These are phyloP conservation scores for Friedmanniomyces simplex DNA, from an alignment of 495 filamentous ascomycete genomes.

Conservation along the genomic window DNA sequence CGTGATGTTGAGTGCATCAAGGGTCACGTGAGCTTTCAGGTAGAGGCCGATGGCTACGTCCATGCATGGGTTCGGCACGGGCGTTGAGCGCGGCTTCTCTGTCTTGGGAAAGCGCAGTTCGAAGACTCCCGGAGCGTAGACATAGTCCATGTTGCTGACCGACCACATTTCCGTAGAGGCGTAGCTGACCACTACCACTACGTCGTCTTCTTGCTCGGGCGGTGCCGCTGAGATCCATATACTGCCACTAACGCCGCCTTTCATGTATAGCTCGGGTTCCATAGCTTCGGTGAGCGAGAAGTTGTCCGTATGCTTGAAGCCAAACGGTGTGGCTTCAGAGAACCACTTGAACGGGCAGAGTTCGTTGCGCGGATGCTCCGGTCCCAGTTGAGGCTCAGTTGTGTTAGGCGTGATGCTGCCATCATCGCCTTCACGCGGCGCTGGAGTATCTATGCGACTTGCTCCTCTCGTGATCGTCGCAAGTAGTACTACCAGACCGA, in stretches of 20 bases:
- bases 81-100: neutral
- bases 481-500: neutral
- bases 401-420: neutral
- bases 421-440: neutral
- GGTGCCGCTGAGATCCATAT: neutral
- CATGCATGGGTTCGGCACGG: neutral
- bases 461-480: neutral
- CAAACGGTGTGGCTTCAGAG: neutral
- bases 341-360: neutral
- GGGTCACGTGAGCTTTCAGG: neutral
- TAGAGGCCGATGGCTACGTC: neutral
- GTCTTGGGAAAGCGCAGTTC: neutral
- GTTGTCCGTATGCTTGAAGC: neutral
- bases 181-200: neutral
- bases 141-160: neutral
- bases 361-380: neutral
- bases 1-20: neutral
- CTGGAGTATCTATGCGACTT: neutral
- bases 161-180: neutral
- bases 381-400: neutral
- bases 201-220: neutral
- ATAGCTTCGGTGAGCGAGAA: constrained; percentile 3
- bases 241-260: constrained; percentile 2
- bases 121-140: neutral
- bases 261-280: neutral